phyloP scores from a whole-genome alignment of 2,329 filamentous ascomycete species.

The Alternaria alternata region DNA sequence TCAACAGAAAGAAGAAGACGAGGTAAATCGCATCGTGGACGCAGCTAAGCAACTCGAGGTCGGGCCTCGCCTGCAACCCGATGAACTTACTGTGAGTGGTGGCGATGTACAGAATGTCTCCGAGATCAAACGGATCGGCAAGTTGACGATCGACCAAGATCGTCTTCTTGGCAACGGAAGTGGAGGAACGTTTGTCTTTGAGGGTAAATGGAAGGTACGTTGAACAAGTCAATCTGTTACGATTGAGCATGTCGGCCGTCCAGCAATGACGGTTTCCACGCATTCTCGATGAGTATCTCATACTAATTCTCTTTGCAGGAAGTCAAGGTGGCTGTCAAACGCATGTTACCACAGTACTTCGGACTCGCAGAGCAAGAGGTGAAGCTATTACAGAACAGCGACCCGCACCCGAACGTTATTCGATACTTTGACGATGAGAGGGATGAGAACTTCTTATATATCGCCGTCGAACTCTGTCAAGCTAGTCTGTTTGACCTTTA shows the following conservation, averaged over 20 bases:
- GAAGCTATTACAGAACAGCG: conserved; percentile 86
- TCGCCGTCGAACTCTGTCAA: conserved; percentile 91
- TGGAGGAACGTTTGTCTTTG: conserved; percentile 95
- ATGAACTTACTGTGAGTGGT: conserved; percentile 52
- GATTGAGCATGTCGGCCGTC: not conserved
- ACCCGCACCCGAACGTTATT: conserved; percentile 96
- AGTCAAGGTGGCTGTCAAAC: conserved; percentile 91
- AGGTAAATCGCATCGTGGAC: conserved; percentile 51
- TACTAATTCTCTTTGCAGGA: conserved; percentile 56
- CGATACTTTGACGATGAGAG: conserved; percentile 94
- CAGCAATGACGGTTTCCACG: not conserved
- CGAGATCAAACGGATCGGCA: conserved; percentile 66
- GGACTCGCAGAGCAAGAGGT: conserved; percentile 96
- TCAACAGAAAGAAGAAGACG: conserved; percentile 47
- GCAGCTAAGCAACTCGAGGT: conserved; percentile 50
- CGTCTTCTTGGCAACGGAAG: conserved; percentile 77
- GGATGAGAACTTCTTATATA: conserved; percentile 91
- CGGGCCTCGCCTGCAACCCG: conserved; percentile 46
- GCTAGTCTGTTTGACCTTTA: conserved; percentile 93
- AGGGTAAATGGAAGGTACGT: conserved; percentile 80
- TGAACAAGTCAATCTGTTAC: not conserved
- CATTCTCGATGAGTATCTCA: not conserved
- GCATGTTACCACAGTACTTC: conserved; percentile 95
- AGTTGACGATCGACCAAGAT: conserved; percentile 67
- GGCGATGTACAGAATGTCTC: conserved; percentile 58